Conservation (phyloP, 305 asterid species). For the Fraxinus sp. region DNA sequence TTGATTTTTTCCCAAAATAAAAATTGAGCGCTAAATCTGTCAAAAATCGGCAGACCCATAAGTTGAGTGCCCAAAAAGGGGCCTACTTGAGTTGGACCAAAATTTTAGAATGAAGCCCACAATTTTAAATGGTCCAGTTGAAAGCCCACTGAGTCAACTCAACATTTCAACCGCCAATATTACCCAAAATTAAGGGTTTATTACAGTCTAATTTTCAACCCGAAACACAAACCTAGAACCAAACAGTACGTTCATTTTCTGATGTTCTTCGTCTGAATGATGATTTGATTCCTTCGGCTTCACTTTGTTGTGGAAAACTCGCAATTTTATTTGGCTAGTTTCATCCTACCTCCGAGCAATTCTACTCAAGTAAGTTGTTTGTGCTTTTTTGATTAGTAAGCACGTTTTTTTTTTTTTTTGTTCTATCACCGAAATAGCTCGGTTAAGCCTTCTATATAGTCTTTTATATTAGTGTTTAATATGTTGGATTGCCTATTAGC, state of each 20-base stretch:
- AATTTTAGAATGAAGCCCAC: neutral
- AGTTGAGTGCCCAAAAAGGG: too few species aligned
- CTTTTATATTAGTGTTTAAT: neutral
- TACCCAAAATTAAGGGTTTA: neutral
- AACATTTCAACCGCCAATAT: neutral
- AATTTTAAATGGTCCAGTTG: neutral
- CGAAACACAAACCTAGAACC: neutral
- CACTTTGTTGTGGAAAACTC: neutral
- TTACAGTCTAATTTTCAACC: neutral
- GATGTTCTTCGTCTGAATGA: neutral
- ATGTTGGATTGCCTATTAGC: neutral
- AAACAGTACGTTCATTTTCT: neutral
- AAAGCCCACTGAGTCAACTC: neutral
- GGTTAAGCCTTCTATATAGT: neutral
- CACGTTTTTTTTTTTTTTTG: neutral
- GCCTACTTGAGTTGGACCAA: neutral
- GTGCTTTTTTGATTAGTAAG: neutral
- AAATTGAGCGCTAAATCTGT: too few species aligned
- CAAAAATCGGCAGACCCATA: too few species aligned
- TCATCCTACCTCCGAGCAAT: neutral
- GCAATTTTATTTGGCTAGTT: neutral
- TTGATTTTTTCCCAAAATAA: too few species aligned
- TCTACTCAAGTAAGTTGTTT: neutral
- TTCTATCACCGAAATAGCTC: neutral
- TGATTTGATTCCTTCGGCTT: neutral